phyloP scores from a whole-genome alignment of 2,329 filamentous ascomycete species.

The Talaromyces albobiverticillius region DNA sequence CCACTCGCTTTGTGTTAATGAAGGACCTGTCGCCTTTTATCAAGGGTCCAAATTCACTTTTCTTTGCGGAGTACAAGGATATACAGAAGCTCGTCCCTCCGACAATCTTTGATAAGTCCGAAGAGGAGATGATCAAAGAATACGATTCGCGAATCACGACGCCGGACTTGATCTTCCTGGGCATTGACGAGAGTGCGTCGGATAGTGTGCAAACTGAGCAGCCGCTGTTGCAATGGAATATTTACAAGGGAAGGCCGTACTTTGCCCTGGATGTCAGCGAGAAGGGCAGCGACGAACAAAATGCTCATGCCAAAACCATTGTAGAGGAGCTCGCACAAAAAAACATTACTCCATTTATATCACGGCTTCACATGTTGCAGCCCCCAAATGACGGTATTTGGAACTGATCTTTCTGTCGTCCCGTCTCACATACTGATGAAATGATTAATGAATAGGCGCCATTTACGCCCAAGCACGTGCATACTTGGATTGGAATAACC shows the following conservation, averaged over 20 bases:
- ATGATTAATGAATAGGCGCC: conserved; percentile 58
- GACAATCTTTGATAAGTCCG: conserved; percentile 67
- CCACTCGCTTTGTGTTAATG: conserved; percentile 68
- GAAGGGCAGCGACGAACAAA: conserved; percentile 59
- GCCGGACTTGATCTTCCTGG: conserved; percentile 79
- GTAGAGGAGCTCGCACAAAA: conserved; percentile 58
- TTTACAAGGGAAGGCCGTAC: conserved; percentile 75
- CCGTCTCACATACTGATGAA: neutral
- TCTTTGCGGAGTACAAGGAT: conserved; percentile 66
- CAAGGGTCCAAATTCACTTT: conserved; percentile 59
- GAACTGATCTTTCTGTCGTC: neutral
- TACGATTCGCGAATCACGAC: conserved; percentile 69
- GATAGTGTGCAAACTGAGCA: conserved; percentile 36
- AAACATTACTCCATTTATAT: conserved; percentile 65
- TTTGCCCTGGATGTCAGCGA: conserved; percentile 90
- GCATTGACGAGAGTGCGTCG: conserved; percentile 62
- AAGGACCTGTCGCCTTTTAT: conserved; percentile 74
- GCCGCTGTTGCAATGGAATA: conserved; percentile 44
- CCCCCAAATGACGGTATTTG: conserved; percentile 57
- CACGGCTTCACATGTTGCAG: conserved; percentile 62
- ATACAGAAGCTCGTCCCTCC: conserved; percentile 67
- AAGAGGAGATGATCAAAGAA: conserved; percentile 68
- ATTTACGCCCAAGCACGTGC: conserved; percentile 87
- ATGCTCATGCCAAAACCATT: conserved; percentile 54
- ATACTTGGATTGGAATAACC: conserved; percentile 88